Evolutionary conservation across 371 early-diverging fungal genomes (phyloP), one percentile per base, ranked within the genome.

Genomic region (Circinella umbellata): DNA sequence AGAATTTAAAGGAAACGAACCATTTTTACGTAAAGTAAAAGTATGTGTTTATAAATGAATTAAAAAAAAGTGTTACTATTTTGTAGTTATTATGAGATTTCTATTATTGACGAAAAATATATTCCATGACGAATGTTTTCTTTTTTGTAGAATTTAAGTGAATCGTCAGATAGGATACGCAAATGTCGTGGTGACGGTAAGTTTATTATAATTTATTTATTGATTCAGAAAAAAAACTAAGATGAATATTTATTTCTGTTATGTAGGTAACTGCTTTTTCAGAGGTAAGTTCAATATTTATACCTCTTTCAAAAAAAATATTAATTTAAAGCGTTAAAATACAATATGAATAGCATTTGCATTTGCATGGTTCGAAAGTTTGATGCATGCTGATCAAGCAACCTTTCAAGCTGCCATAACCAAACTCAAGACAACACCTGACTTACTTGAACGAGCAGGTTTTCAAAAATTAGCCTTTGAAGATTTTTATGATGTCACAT

Each of bases 131-230:
- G 2, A 27, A 1, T 27, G 27, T 27, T 27, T 9, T 9, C 2
- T 42, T 20, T 34, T 18, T 57, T 57, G 3, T 78, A 91, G 91
- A 88, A 88, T 64, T 66, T 91, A 38, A 71, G 78, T 34, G 74
- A 79, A 27, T 69, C 76, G 7, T 83, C 88, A 69, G 77, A 81
- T 61, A 79, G 76, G 64, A 86, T 90, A 67, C 80, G 92, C 61
- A 78, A 84, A 61, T 90, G 89, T 69, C 85, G 92, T 60, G 92
- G 92, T 13, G 92, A 91, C 80, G 92, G 91, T 88, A 84, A 73
- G 75, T 48, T 42, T 42, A 9, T 42, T 42, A 9, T 42, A 2
- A 42, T 42, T 42, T 42, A 9, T 42, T 42, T 42, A 9, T 42
- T 42, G 8, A 34, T 57, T 57, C 34, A 20, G 34, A 34, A 34